These are phyloP conservation scores for Sugiyamaella smithiae DNA, from an alignment of 805 yeast genomes.

Conservation along the genomic window DNA sequence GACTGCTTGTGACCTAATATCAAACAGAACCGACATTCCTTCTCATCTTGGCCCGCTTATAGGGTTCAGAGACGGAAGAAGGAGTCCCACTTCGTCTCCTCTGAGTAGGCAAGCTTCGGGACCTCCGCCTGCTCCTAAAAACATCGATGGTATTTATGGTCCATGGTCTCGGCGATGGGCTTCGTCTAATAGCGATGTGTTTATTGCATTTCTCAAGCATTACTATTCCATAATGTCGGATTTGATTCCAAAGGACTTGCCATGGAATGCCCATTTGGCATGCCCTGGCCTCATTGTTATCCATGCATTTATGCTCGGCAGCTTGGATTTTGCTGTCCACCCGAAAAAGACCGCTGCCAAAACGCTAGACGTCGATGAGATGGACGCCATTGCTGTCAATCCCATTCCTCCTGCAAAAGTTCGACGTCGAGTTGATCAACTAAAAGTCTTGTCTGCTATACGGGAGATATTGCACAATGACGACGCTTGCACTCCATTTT, in stretches of 20 bases:
- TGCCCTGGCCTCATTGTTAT: slow-evolving; percentile 27
- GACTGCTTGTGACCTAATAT: not conserved
- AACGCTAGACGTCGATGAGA: slow-evolving; percentile 5
- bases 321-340: slow-evolving; percentile 26
- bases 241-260: slow-evolving; percentile 24
- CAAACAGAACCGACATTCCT: slow-evolving; percentile 24
- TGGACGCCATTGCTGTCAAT: slow-evolving; percentile 22
- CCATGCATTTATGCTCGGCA: slow-evolving; percentile 27
- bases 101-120: no score
- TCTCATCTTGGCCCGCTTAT: slow-evolving; percentile 27
- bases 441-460: slow-evolving; percentile 33
- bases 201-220: slow-evolving; percentile 42
- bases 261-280: slow-evolving; percentile 24
- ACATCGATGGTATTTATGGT: slow-evolving; percentile 27
- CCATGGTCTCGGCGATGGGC: slow-evolving; percentile 39
- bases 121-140: slow-evolving; percentile 19
- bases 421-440: slow-evolving; percentile 33
- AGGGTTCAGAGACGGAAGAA: slow-evolving; percentile 21
- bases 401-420: slow-evolving; percentile 23
- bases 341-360: slow-evolving; percentile 9
- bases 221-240: slow-evolving; percentile 35
- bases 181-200: slow-evolving; percentile 35
- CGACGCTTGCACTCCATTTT: slow-evolving; percentile 31
- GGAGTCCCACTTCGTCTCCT: slow-evolving; percentile 3
- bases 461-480: slow-evolving; percentile 40